Percentiles rank a stretch among this genome's conserved stretches.
These are phyloP conservation scores for Uronychia setigera DNA, from an alignment of 73 alveolate genomes.

Conservation along the genomic window DNA sequence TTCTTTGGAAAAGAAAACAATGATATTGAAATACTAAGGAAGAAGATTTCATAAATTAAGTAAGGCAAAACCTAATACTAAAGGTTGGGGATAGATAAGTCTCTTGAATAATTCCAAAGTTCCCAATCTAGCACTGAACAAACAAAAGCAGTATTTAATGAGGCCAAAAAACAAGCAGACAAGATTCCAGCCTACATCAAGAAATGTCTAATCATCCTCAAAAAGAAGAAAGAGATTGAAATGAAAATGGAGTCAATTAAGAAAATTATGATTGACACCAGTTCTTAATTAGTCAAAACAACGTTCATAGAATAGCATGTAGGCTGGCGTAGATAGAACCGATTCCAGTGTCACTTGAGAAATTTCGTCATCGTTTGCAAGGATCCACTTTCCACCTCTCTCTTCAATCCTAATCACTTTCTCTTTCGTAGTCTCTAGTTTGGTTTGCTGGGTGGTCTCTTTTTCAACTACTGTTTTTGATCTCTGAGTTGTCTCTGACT, in stretches of 20 bases:
- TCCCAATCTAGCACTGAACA: too few species aligned
- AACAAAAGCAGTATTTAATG: too few species aligned
- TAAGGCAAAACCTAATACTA: too few species aligned
- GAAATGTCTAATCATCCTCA: background rate
- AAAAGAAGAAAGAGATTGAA: background rate
- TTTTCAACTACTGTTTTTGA: background rate
- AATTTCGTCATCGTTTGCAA: conserved; percentile 19
- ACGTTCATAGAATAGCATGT: conserved; percentile 46
- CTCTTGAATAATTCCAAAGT: too few species aligned
- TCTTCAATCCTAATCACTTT: too few species aligned
- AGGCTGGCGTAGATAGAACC: conserved; percentile 9
- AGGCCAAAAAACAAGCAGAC: too few species aligned
- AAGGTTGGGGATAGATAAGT: too few species aligned
- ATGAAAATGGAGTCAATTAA: background rate
- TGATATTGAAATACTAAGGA: background rate
- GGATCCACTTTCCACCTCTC: conserved; percentile 24
- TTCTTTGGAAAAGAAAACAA: background rate
- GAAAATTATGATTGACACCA: background rate
- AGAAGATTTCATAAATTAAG: too few species aligned
- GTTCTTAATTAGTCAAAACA: background rate
- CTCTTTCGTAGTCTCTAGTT: background rate
- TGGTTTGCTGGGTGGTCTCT: background rate
- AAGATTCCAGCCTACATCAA: background rate
- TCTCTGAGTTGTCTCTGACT: background rate
- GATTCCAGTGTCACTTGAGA: background rate